A percentile compares a stretch with the other conserved stretches of the same genome.
phyloP scores from a whole-genome alignment of 2,329 filamentous ascomycete species.

The Diaporthe destruens region DNA sequence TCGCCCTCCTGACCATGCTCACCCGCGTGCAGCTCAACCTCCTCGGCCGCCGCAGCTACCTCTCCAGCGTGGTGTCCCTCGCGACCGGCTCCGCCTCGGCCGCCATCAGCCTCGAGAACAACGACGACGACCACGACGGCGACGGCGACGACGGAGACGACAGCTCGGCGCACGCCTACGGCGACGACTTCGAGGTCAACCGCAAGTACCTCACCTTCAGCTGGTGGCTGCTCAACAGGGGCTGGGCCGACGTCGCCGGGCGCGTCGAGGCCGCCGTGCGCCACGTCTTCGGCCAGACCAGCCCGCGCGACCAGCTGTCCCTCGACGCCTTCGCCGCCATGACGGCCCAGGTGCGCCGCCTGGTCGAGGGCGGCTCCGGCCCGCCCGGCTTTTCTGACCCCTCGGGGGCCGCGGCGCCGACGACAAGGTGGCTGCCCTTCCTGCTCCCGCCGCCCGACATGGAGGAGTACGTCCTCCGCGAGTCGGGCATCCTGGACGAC shows the following conservation, averaged over 20 bases:
- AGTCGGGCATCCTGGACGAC: constrained; percentile 81
- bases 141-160: constrained; percentile 74
- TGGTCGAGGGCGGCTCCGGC: constrained; percentile 78
- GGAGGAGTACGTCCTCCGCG: constrained; percentile 85
- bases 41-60: constrained; percentile 92
- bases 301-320: constrained; percentile 88
- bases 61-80: constrained; percentile 93
- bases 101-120: constrained; percentile 90
- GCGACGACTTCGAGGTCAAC: constrained; percentile 96
- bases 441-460: constrained; percentile 83
- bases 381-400: constrained; percentile 37
- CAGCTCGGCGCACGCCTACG: constrained; percentile 82
- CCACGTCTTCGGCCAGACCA: constrained; percentile 89
- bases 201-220: constrained; percentile 94
- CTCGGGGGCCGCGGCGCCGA: constrained; percentile 44
- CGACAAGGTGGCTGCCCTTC: constrained; percentile 82
- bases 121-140: constrained; percentile 89
- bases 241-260: constrained; percentile 85
- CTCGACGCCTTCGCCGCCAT: constrained; percentile 84
- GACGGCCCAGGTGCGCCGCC: constrained; percentile 84
- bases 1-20: constrained; percentile 89
- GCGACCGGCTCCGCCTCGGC: constrained; percentile 80
- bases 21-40: constrained; percentile 97
- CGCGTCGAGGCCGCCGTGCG: constrained; percentile 88
- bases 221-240: constrained; percentile 96